Evolutionary conservation across 176 grass and related monocot genomes (phyloP), one percentile per base, ranked within the genome.

Genomic region (Musa schizocarpa): DNA sequence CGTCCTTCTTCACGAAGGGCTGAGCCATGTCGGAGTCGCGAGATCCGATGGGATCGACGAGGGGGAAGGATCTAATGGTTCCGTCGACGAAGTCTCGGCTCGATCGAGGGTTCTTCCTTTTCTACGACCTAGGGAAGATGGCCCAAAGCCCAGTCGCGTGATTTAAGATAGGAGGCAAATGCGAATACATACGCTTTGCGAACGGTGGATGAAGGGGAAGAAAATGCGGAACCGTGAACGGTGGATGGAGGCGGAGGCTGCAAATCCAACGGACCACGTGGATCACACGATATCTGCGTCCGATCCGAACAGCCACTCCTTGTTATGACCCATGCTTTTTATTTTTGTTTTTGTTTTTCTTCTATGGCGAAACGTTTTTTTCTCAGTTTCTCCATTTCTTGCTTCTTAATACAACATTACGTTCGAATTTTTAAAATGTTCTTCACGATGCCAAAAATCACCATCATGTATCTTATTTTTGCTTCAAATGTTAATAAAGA

Each of bases 1-100:
- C 96, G 81, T 99, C 96, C 85, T 99, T 99, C 91, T 99, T 99
- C 58, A 92, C 81, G 55, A 95, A 85, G 76, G 85, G 88, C 79
- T 99, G 91, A 71, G 91, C 86, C 96, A 99, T 99, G 83, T 80
- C 77, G 76, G 77, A 54, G 20, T 79, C 48, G 86, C 71, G 69
- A 89, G 86, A 55, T 88, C 81, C 82, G 77, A 24, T 20, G 75
- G 52, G n/a, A 61, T 65, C 75, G 59, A 48, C 75, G 20, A 48
- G 19, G 14, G n/a, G 21, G 49, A 49, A 8, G n/a, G 59, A 52
- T 14, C 11, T 21, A 13, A 24, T 16, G 1, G 8, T 16, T 9
- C 7, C n/a, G 19, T 13, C 11, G 9, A 4, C 6, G 7, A 62
- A 21, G 53, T 9, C 22, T 24, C 24, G 21, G 11, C 16, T 22